A percentile compares a stretch with the other conserved stretches of the same genome.
Evolutionary conservation across 139 green algal species (phyloP).

Genomic region (Asterochloris sp.): DNA sequence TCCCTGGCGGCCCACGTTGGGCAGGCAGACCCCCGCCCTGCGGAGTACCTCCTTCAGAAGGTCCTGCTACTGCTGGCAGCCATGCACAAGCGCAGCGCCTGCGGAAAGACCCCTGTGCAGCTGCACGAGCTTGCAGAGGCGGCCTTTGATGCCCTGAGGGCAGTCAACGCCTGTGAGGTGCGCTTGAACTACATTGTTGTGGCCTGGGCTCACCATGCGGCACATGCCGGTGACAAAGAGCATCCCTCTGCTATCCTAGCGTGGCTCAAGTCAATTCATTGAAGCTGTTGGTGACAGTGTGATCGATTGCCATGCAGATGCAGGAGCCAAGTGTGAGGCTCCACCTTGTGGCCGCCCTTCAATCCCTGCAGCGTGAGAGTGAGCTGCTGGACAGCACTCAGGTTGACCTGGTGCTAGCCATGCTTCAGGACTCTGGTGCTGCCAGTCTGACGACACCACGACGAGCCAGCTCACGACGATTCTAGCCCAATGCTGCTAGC

Average conservation of each 20-base stretch:
- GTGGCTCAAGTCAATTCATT: no score
- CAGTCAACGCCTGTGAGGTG: slow-evolving; percentile 21
- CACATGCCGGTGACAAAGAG: no score
- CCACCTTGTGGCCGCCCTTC: slow-evolving; percentile 22
- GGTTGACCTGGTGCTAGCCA: slow-evolving; percentile 2
- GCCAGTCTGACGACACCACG: not conserved
- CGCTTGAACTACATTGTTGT: not conserved
- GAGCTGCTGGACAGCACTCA: slow-evolving; percentile 18
- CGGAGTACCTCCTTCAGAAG: slow-evolving; percentile 32
- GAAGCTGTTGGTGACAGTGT: not conserved
- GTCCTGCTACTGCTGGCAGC: slow-evolving; percentile 20
- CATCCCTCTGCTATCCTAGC: no score
- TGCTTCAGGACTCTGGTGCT: slow-evolving; percentile 10
- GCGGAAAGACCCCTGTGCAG: slow-evolving; percentile 17
- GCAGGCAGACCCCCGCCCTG: not conserved
- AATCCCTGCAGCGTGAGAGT: slow-evolving; percentile 12
- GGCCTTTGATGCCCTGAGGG: slow-evolving; percentile 12
- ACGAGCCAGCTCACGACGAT: no score
- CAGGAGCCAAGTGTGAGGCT: slow-evolving; percentile 12
- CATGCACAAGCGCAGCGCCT: slow-evolving; percentile 5
- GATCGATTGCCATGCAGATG: not conserved
- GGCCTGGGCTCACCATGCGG: no score
- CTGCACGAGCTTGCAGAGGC: slow-evolving; percentile 3
- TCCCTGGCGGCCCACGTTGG: slow-evolving; percentile 5
- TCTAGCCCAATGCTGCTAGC: no score